These are phyloP conservation scores for Microbotryomycetes sp. DNA, from an alignment of 1,284 basidiomycete genomes.

Conservation along the genomic window DNA sequence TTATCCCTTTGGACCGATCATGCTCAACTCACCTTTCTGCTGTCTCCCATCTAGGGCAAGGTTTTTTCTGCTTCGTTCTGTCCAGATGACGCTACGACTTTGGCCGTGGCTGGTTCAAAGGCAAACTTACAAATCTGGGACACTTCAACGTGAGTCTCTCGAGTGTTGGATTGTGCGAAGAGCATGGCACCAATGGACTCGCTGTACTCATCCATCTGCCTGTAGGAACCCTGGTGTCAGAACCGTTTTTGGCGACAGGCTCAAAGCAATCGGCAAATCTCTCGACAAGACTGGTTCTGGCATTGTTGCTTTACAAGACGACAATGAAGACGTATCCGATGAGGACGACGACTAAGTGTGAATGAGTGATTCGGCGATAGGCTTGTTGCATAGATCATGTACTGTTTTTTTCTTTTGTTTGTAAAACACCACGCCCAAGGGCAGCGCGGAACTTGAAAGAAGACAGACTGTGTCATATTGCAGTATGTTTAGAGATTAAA, in stretches of 20 bases:
- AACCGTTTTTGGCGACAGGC: slow-evolving; percentile 40
- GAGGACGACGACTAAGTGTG: slow-evolving; percentile 3
- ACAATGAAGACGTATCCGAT: slow-evolving; percentile 13
- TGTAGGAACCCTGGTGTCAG: slow-evolving; percentile 39
- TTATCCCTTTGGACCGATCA: background rate
- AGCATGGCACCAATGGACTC: too few relatives aligned
- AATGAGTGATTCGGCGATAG: too few relatives aligned
- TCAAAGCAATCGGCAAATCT: slow-evolving; percentile 34
- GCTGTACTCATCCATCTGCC: background rate
- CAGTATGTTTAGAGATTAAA: too few relatives aligned
- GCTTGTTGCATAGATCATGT: too few relatives aligned
- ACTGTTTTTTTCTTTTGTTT: too few relatives aligned
- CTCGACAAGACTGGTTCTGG: slow-evolving; percentile 24
- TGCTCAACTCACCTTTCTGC: background rate
- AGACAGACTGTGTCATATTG: too few relatives aligned
- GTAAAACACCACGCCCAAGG: too few relatives aligned
- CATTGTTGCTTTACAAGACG: slow-evolving; percentile 20
- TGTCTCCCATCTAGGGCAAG: slow-evolving; percentile 60
- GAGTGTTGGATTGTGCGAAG: too few relatives aligned
- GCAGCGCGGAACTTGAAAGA: too few relatives aligned
- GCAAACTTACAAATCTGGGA: slow-evolving; percentile 95
- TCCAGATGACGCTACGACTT: slow-evolving; percentile 85
- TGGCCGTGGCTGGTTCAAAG: slow-evolving; percentile 89
- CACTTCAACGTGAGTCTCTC: slow-evolving; percentile 33
- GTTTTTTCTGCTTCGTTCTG: slow-evolving; percentile 86